phyloP scores from a whole-genome alignment of 805 yeast genomes.

The Schizosaccharomyces octosporus region DNA sequence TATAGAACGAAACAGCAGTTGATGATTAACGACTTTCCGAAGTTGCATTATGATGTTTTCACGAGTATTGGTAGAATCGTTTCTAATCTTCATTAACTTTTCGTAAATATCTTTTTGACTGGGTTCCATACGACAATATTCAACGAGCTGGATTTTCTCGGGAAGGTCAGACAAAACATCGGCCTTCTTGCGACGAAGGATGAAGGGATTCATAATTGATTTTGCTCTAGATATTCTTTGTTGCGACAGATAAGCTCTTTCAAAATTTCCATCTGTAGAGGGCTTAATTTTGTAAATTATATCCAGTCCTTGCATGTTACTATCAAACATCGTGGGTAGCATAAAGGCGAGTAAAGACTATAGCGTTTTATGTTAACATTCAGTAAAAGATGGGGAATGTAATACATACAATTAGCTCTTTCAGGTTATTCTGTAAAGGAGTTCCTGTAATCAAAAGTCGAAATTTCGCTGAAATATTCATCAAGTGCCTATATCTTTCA shows the following conservation, averaged over 20 bases:
- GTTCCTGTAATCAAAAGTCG: conserved; percentile 83
- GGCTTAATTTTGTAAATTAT: conserved; percentile 68
- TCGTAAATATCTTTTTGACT: conserved; percentile 82
- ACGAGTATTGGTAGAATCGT: conserved; percentile 80
- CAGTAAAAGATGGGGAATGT: background rate
- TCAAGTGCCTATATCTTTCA: conserved; percentile 76
- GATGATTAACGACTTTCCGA: conserved; percentile 91
- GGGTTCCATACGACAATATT: conserved; percentile 80
- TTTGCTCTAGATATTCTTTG: conserved; percentile 71
- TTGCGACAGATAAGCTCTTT: conserved; percentile 28
- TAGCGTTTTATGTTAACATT: background rate
- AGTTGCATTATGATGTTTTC: conserved; percentile 90
- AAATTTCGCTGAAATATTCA: conserved; percentile 72
- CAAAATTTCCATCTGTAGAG: conserved; percentile 83
- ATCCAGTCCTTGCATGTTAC: conserved; percentile 81
- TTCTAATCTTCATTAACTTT: conserved; percentile 67
- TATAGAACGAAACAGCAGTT: conserved; percentile 82
- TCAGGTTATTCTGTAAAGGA: conserved; percentile 75
- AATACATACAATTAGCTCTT: conserved; percentile 36
- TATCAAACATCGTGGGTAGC: conserved; percentile 55
- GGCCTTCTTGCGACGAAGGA: conserved; percentile 68
- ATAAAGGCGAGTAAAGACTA: conserved; percentile 66
- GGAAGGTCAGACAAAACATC: conserved; percentile 62
- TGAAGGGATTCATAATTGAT: conserved; percentile 65
- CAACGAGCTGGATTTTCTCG: conserved; percentile 68